phyloP scores from a whole-genome alignment of 1,139 yeast genomes.

The Taphrina flavorubra region DNA sequence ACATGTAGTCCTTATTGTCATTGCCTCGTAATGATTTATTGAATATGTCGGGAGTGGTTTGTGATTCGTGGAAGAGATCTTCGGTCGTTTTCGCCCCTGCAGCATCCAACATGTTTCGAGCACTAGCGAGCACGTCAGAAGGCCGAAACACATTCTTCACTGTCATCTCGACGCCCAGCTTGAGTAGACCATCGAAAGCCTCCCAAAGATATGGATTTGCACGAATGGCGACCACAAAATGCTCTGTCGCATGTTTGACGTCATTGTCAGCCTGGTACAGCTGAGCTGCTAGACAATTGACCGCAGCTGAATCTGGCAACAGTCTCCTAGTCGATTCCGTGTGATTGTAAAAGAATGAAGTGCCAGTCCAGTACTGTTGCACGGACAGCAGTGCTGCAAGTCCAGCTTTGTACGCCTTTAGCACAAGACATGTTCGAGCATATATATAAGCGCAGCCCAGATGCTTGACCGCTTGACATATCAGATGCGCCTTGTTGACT shows the following conservation, averaged over 20 bases:
- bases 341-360: conserved; percentile 40
- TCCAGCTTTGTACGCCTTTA: conserved; percentile 68
- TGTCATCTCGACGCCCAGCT: conserved; percentile 67
- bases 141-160: conserved; percentile 61
- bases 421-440: conserved; percentile 67
- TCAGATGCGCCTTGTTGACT: conserved; percentile 65
- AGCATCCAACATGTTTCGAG: conserved; percentile 2
- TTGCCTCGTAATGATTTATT: conserved; percentile 5
- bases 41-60: conserved; percentile 26
- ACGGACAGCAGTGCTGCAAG: conserved; percentile 55
- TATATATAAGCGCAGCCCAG: conserved; percentile 74
- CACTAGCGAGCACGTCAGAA: conserved; percentile 41
- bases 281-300: conserved; percentile 73
- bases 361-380: conserved; percentile 14
- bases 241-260: conserved; percentile 66
- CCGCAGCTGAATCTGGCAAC: conserved; percentile 69
- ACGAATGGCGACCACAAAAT: conserved; percentile 71
- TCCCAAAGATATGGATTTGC: conserved; percentile 84
- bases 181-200: conserved; percentile 77
- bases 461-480: conserved; percentile 58
- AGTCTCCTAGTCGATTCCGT: conserved; percentile 49
- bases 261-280: conserved; percentile 62
- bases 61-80: neutral
- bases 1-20: conserved; percentile 7
- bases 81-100: neutral